These are phyloP conservation scores for Effrenium voratum DNA, from an alignment of 73 alveolate genomes.

Conservation along the genomic window DNA sequence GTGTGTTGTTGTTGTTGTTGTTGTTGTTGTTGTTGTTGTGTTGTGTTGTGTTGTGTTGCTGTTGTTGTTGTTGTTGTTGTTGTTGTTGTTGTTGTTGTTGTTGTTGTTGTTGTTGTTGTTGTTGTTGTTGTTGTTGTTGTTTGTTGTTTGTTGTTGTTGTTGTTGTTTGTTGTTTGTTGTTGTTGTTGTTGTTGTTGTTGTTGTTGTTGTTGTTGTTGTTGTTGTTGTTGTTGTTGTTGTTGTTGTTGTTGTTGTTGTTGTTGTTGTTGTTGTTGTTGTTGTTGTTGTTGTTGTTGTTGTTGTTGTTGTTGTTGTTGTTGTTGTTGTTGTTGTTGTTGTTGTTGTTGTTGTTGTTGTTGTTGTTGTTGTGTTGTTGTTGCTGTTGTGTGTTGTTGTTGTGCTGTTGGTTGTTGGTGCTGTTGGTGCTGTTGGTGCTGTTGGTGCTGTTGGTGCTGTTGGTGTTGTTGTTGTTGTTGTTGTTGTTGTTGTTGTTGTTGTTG, in stretches of 20 bases:
- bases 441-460: background rate
- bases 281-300: background rate
- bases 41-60: too few relatives aligned
- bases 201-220: background rate
- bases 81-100: background rate
- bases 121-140: background rate
- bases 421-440: background rate
- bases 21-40: background rate
- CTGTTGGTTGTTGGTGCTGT: background rate
- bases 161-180: background rate
- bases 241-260: background rate
- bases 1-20: background rate
- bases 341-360: background rate
- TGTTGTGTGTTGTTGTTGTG: background rate
- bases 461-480: background rate
- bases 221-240: background rate
- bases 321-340: background rate
- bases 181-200: background rate
- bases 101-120: background rate
- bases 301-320: background rate
- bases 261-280: background rate
- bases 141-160: background rate
- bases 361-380: background rate
- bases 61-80: background rate
- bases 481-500: background rate